Evolutionary conservation across 1,284 basidiomycete species (phyloP), one percentile per base, ranked within the genome.

Genomic region (Cryptococcus sp.): DNA sequence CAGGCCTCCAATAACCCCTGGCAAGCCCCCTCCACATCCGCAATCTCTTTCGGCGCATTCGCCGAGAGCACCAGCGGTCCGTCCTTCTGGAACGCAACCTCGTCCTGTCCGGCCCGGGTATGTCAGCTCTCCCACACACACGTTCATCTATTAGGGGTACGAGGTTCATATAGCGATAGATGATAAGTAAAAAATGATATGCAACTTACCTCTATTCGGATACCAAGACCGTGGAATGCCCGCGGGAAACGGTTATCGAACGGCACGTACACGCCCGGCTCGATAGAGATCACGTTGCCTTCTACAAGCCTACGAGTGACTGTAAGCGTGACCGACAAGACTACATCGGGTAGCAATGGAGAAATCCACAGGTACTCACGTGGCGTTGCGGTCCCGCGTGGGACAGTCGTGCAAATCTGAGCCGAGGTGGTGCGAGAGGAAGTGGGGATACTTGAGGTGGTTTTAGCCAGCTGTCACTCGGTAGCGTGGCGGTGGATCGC

Each of bases 11-110:
- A 71, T 39, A 83, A 68, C 8, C 88, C 89, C 71, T 89, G 87
- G 75, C 92, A 94, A 35, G 88, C 85, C 1, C 85, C 89, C 77
- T 96, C 92, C 2, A 96, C 82, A 70, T 96, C 92, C 8, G 77
- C 83, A 49, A 92, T 84, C 84, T 96, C 93, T 70, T 95, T 95
- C 0, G 93, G 93, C 36, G 91, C 91, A 46, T 84, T 79, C 9
- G 85, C 85, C 43, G 85, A 87, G 9, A 96, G 77, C 0, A 96
- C 82, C 4, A 82, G 74, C 0, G 87, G 84, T 56, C 88, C 80
- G 23, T 85, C 78, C 62, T 84, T 80, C 2, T 85, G 84, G 9
- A 96, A 82, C 0, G 93, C 80, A 0, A 96, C 86, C 66, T 93
- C 91, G 66, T 96, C 93, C 85, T 90, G 62, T 8, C 59, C 18